Percentiles rank a stretch among this genome's conserved stretches.
phyloP scores from a whole-genome alignment of 1,284 basidiomycete genomes.

The Vanrija sp. region DNA sequence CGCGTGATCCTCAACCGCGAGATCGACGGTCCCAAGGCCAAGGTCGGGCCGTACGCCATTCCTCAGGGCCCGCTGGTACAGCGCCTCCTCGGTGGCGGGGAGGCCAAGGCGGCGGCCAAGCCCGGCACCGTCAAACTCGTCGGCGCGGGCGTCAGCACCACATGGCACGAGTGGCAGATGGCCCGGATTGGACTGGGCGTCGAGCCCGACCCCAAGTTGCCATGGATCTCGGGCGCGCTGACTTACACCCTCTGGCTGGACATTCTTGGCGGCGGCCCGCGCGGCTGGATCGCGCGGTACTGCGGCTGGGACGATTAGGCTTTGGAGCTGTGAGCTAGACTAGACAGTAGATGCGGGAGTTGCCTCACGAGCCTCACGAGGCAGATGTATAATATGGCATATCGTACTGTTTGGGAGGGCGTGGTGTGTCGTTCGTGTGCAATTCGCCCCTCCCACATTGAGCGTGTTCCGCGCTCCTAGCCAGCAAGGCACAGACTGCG shows the following conservation, averaged over 20 bases:
- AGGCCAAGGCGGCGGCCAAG: background rate
- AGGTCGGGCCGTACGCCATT: conserved; percentile 30
- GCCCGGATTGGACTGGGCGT: conserved; percentile 34
- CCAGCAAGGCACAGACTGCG: too few species aligned
- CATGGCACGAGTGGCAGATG: conserved; percentile 48
- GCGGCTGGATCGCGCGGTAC: conserved; percentile 12
- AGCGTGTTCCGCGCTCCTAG: too few species aligned
- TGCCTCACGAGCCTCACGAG: too few species aligned
- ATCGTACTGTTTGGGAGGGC: too few species aligned
- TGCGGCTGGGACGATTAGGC: too few species aligned
- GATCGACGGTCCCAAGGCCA: conserved; percentile 19
- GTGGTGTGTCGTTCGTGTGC: too few species aligned
- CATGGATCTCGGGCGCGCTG: conserved; percentile 29
- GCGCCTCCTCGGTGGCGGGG: conserved; percentile 25
- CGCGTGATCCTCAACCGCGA: conserved; percentile 31
- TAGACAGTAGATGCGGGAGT: too few species aligned
- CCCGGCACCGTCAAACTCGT: conserved; percentile 31
- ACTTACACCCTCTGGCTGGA: conserved; percentile 33
- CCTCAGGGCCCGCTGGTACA: conserved; percentile 22
- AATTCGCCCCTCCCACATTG: too few species aligned
- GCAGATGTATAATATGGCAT: too few species aligned
- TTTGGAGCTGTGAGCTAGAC: too few species aligned
- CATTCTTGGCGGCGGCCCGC: conserved; percentile 26
- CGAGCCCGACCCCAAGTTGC: conserved; percentile 32
- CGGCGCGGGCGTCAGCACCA: conserved; percentile 39